Conservation (phyloP, 768 basidiomycete species). For the Auriscalpium vulgare region DNA sequence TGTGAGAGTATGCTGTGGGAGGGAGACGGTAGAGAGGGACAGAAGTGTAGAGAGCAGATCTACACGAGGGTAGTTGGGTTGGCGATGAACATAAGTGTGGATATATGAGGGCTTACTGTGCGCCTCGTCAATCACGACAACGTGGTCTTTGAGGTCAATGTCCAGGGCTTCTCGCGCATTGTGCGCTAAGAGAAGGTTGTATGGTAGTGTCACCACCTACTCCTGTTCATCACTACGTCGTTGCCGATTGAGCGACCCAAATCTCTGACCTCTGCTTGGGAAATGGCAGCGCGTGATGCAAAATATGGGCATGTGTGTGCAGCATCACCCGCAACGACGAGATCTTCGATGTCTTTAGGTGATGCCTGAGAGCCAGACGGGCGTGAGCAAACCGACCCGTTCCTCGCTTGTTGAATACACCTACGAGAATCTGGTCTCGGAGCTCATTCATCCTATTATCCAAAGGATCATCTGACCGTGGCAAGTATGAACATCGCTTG, state of each 20-base stretch:
- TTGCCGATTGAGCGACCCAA: not conserved
- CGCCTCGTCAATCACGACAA: slow-evolving; percentile 92
- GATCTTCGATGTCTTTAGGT: slow-evolving; percentile 92
- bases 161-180: slow-evolving; percentile 80
- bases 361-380: slow-evolving; percentile 45
- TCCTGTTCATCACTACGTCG: not conserved
- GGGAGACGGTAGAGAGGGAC: slow-evolving; percentile 67
- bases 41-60: slow-evolving; percentile 88
- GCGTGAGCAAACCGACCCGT: not conserved
- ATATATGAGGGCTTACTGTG: slow-evolving; percentile 63
- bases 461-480: slow-evolving; percentile 45
- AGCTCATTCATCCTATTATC: slow-evolving; percentile 70
- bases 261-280: slow-evolving; percentile 72
- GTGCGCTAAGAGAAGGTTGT: slow-evolving; percentile 83
- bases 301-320: slow-evolving; percentile 87
- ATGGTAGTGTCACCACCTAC: slow-evolving; percentile 87
- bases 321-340: slow-evolving; percentile 63
- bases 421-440: slow-evolving; percentile 78
- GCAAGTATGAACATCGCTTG: slow-evolving; percentile 71
- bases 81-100: not conserved
- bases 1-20: slow-evolving; percentile 49
- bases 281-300: slow-evolving; percentile 78
- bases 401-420: slow-evolving; percentile 13
- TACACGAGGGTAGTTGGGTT: slow-evolving; percentile 21
- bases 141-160: slow-evolving; percentile 75